These are phyloP conservation scores for Ophiostoma sp. DNA, from an alignment of 2,329 filamentous ascomycete species.

Conservation along the genomic window DNA sequence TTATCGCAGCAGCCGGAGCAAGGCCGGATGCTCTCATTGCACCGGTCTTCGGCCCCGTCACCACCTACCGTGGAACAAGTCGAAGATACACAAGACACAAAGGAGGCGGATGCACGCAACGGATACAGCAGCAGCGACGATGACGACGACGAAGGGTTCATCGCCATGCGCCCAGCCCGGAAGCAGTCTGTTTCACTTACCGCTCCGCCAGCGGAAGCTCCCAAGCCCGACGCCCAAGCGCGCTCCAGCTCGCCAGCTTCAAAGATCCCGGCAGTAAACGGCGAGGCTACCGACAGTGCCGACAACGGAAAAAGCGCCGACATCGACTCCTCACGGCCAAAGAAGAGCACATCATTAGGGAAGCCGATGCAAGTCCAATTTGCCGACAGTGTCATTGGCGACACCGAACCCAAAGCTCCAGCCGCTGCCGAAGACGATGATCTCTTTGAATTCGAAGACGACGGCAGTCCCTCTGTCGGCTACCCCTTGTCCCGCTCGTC, in stretches of 20 bases:
- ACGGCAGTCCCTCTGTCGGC: slow-evolving; percentile 30
- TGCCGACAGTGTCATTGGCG: slow-evolving; percentile 1
- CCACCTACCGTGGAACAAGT: neutral
- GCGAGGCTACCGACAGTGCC: neutral
- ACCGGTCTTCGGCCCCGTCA: too few relatives aligned
- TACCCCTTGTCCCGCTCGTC: slow-evolving; percentile 23
- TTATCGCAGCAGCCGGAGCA: neutral
- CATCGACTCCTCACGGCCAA: neutral
- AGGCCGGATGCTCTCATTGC: neutral
- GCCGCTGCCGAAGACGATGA: slow-evolving; percentile 19
- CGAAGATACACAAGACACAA: neutral
- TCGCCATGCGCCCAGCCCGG: slow-evolving; percentile 24
- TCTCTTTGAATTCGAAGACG: slow-evolving; percentile 28
- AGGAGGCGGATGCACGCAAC: neutral
- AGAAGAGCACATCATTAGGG: neutral
- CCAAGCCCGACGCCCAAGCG: neutral
- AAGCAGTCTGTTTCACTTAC: neutral
- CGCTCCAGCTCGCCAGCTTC: neutral
- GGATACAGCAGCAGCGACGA: slow-evolving; percentile 13
- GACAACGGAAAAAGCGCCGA: neutral
- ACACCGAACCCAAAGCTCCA: neutral
- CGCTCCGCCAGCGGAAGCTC: neutral
- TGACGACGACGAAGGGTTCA: slow-evolving; percentile 24
- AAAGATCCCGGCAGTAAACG: neutral
- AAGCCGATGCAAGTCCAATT: slow-evolving; percentile 3